Base-by-base conservation (phyloP, 768 basidiomycete species). In the Boletellus sp. region DNA sequence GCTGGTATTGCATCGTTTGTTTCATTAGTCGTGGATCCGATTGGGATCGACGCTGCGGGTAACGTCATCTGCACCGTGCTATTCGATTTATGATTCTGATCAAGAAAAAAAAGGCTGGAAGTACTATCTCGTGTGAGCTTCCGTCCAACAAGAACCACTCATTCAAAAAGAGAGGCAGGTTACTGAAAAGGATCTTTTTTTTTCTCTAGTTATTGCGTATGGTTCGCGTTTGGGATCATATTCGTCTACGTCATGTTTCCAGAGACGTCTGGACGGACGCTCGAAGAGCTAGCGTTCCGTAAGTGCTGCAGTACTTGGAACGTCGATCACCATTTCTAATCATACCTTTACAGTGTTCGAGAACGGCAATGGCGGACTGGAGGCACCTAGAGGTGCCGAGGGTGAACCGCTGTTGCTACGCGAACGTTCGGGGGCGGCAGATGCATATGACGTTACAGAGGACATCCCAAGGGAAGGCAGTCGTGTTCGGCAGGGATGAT, bases 1-100 rank as follows among this genome's bases (percentile, higher is more conserved):
- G 71, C 78, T 41, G 75, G 81, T 16, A 68, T 72, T 1, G 52
- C 44, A 8, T 34, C 20, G 3, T 46, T 54, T 41, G 20, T 54
- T 3, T n/a, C 34, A 7, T 44, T 42, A 4, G 47, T 50, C 22
- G 32, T 47, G 9, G 43, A 50, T 22, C 47, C 53, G 15, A 50
- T 54, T 24, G 53, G 53, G 2, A 38, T 54, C 1, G 35, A 42
- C 4, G 23, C 2, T 6, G 17, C 32, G 7, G 53, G 48, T 46
- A 31, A 7, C 45, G 31, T 11, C 23, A 19, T n/a, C 15, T 12
- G 6, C 8, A 13, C 16, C 1, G 5, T 49, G 15, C 15, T 3
- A 6, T 40, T 17, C 11, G 1, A 17, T 3, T 12, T 11, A 0
- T 23, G 19, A 16, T 22, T 45, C 23, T 45, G n/a, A 35, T 33